Percentiles rank a stretch among this genome's conserved stretches.
Evolutionary conservation across 2,329 filamentous ascomycete genomes (phyloP).

Genomic region (Aspergillus hiratsukae): DNA sequence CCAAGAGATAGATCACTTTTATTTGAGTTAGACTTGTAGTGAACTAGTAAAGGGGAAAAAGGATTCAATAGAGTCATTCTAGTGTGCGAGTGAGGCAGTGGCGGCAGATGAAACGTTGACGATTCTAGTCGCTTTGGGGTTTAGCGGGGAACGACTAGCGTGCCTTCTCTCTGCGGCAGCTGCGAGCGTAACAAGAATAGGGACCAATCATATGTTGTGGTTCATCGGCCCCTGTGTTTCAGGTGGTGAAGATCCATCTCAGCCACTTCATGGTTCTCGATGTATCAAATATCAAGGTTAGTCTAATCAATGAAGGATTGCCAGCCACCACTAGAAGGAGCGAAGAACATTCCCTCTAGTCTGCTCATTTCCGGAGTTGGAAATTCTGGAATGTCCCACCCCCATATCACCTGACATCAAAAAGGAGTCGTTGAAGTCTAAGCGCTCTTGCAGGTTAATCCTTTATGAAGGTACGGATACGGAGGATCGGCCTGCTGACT

Average conservation of each 20-base stretch:
- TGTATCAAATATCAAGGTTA: not conserved
- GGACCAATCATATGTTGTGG: not conserved
- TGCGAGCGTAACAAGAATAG: not conserved
- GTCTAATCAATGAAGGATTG: not conserved
- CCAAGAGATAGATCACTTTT: not conserved
- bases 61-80: not conserved
- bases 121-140: no score
- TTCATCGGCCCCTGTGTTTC: not conserved
- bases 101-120: not conserved
- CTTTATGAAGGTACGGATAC: not conserved
- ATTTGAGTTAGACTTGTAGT: not conserved
- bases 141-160: not conserved
- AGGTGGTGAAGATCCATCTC: slow-evolving; percentile 12
- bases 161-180: not conserved
- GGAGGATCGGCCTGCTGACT: not conserved
- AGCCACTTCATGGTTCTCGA: slow-evolving; percentile 1
- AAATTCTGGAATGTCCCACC: not conserved
- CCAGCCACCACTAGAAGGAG: not conserved
- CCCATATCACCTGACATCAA: not conserved
- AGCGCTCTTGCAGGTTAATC: not conserved
- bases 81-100: not conserved
- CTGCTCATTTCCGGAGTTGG: not conserved
- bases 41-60: no score
- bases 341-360: slow-evolving; percentile 2
- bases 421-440: not conserved